Conservation (phyloP, 2,329 filamentous ascomycete genomes). For the Ascochyta clinopodiicola region DNA sequence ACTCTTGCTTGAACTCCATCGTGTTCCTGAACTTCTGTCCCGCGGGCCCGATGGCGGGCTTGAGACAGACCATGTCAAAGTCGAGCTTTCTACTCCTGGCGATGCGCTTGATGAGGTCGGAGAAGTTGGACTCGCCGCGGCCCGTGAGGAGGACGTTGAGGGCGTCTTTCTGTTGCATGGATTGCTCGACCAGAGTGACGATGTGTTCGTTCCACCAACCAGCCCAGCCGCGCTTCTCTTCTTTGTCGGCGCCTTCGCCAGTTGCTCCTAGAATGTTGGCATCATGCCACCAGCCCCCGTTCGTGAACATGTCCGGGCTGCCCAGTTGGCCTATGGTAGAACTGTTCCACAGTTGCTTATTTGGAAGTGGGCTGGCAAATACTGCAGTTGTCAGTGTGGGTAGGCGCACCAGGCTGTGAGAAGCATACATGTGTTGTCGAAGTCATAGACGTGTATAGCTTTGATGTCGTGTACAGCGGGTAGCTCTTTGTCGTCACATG, state of each 20-base stretch:
- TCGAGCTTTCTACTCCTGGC: constrained; percentile 76
- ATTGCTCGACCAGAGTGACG: constrained; percentile 77
- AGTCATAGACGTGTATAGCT: constrained; percentile 91
- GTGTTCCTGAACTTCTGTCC: constrained; percentile 81
- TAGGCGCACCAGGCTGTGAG: constrained; percentile 4
- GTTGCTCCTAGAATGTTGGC: constrained; percentile 83
- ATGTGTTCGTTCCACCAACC: constrained; percentile 98
- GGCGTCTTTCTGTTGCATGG: constrained; percentile 82
- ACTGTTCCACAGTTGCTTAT: constrained; percentile 83
- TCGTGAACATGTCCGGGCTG: constrained; percentile 75
- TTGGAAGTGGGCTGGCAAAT: constrained; percentile 89
- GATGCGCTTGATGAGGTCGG: constrained; percentile 82
- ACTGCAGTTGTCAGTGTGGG: constrained; percentile 59
- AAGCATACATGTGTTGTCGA: constrained; percentile 86
- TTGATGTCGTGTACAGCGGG: constrained; percentile 76
- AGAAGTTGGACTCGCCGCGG: constrained; percentile 77
- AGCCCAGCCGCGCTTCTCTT: constrained; percentile 84
- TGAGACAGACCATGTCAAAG: constrained; percentile 88
- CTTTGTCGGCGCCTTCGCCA: constrained; percentile 79
- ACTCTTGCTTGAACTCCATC: constrained; percentile 89
- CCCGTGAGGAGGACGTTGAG: constrained; percentile 88
- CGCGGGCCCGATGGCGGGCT: constrained; percentile 81
- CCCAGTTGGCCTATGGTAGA: constrained; percentile 78
- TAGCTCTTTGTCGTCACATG: constrained; percentile 73
- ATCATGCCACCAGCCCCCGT: constrained; percentile 98